Evolutionary conservation across 2,329 filamentous ascomycete species (phyloP), one percentile per base, ranked within the genome.

Genomic region (Botrytis fabae): DNA sequence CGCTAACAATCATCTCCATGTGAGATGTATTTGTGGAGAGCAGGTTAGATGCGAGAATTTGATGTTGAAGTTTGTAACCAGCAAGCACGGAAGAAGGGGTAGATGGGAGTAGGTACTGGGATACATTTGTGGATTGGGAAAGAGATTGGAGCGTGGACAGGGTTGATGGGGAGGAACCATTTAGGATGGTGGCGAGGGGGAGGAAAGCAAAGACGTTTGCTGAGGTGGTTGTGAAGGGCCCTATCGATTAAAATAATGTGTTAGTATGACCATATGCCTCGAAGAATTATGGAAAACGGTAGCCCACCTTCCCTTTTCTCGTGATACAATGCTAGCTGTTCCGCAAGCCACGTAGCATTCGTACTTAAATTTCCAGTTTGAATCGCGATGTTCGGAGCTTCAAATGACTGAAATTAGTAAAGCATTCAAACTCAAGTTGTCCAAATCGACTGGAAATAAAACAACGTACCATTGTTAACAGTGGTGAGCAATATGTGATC

Each of bases 401-500:
- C 8, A 20, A 8, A 16, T 20, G 4, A 8, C 0, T 22, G 9
- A 32, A 22, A 70, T 70, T 2, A 70, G 42, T 18, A 40, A n/a
- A 7, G 9, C 2, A 4, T 68, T 32, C 18, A 22, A 40, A 22
- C 32, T 22, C 5, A 25, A 8, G 0, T 5, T 60, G 12, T 5
- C 42, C 4, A 69, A 28, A 59, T 12, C 28, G 35, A 44, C 12
- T 16, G 10, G 44, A 20, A n/a, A 3, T 25, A 12, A 28, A 20
- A 18, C 8, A 69, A n/a, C 60, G 18, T 57, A 66, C 69, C 44
- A 46, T 44, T 38, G 2, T 46, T 54, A 28, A 42, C 48, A n/a
- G 60, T 65, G n/a, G 18, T 6, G 28, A 71, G 22, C 20, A 51
- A 68, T 18, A 51, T 32, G 35, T 83, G 82, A 72, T 88, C 86